Evolutionary conservation across 495 filamentous ascomycete species (phyloP).

Genomic region (Daldinia vernicosa): DNA sequence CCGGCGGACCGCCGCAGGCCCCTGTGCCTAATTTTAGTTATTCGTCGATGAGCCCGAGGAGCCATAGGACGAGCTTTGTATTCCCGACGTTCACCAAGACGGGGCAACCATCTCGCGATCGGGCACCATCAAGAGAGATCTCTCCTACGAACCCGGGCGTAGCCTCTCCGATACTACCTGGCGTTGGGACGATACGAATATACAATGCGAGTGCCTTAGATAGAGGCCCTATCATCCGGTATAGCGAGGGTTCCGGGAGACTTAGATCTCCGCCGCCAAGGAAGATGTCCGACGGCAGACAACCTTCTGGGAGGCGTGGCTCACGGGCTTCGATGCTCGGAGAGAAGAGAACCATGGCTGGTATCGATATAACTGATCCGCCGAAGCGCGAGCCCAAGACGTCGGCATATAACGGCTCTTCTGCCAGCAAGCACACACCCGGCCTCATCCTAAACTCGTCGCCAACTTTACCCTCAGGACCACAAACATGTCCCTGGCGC

Average conservation of each 20-base stretch:
- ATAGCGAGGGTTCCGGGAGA: neutral
- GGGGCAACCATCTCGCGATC: neutral
- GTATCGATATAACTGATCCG: neutral
- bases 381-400: neutral
- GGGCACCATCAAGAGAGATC: neutral
- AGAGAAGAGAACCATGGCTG: neutral
- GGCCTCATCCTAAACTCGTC: constrained; percentile 19
- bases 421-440: neutral
- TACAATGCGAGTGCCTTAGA: neutral
- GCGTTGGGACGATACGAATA: constrained; percentile 11
- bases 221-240: constrained; percentile 20
- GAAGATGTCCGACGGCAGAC: neutral
- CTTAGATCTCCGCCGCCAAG: neutral
- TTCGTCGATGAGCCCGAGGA: constrained; percentile 19
- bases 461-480: constrained; percentile 19
- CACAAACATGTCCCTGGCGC: constrained; percentile 54
- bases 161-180: constrained; percentile 1
- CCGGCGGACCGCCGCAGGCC: neutral
- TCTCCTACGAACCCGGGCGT: neutral
- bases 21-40: constrained; percentile 16
- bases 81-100: neutral
- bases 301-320: neutral
- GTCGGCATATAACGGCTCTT: neutral
- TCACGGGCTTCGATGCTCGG: neutral
- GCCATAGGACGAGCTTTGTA: neutral